Conservation (phyloP, 257 asterid genomes). For the Eucommia ulmoides region DNA sequence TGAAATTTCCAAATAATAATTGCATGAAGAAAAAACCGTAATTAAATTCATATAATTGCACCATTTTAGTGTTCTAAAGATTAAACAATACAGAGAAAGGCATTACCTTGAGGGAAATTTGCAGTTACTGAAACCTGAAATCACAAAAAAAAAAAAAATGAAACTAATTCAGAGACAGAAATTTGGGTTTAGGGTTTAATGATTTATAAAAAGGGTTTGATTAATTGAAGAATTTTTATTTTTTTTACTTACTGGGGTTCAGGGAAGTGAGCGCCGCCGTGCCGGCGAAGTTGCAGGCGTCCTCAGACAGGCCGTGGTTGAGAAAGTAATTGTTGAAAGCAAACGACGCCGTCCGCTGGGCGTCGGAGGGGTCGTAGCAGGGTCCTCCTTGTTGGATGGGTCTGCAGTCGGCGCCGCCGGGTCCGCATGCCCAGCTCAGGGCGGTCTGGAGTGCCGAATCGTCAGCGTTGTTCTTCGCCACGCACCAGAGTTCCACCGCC, state of each 20-base stretch:
- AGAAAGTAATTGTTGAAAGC: slow-evolving; percentile 71
- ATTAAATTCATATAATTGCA: no score
- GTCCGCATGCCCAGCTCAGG: slow-evolving; percentile 79
- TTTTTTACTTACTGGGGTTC: slow-evolving; percentile 54
- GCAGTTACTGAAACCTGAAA: slow-evolving; percentile 57
- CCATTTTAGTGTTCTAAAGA: no score
- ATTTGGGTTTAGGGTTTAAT: neutral
- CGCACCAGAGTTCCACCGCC: slow-evolving; percentile 70
- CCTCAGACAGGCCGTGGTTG: slow-evolving; percentile 37
- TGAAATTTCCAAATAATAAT: neutral
- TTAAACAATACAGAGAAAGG: no score
- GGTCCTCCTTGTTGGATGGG: slow-evolving; percentile 68
- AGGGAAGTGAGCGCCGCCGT: slow-evolving; percentile 68
- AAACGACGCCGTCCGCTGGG: slow-evolving; percentile 62
- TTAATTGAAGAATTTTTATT: neutral
- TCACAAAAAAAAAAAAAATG: neutral
- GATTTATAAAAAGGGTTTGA: neutral
- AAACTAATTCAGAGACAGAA: neutral
- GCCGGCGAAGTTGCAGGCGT: slow-evolving; percentile 47
- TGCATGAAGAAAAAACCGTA: neutral
- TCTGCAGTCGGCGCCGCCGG: slow-evolving; percentile 67
- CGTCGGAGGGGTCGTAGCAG: slow-evolving; percentile 68
- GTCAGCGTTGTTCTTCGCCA: slow-evolving; percentile 83
- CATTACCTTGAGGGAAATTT: slow-evolving; percentile 72
- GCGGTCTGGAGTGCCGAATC: slow-evolving; percentile 68